A percentile compares a stretch with the other conserved stretches of the same genome.
Conservation (phyloP, 1,139 yeast species). For the Geotrichum histeridarum region DNA sequence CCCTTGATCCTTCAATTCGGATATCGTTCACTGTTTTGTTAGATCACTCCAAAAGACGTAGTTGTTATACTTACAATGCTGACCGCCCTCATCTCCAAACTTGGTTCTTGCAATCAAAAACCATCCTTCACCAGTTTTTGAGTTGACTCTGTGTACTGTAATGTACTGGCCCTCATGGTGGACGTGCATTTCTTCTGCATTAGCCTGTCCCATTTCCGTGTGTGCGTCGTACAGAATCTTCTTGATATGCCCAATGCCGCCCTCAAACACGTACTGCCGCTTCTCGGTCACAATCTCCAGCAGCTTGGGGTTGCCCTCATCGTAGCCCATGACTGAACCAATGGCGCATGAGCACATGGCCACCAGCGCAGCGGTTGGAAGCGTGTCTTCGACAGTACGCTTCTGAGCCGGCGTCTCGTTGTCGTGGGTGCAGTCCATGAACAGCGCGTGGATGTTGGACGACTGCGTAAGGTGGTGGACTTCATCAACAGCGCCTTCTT, state of each 20-base stretch:
- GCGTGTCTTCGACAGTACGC: slow-evolving; percentile 88
- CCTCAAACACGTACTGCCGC: slow-evolving; percentile 55
- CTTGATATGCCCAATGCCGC: slow-evolving; percentile 75
- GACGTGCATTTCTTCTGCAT: slow-evolving; percentile 86
- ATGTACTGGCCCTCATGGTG: slow-evolving; percentile 92
- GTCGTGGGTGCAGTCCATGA: slow-evolving; percentile 98
- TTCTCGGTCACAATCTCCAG: slow-evolving; percentile 77
- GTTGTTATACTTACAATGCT: slow-evolving; percentile 26
- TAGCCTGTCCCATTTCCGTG: slow-evolving; percentile 57
- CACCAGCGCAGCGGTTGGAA: slow-evolving; percentile 91
- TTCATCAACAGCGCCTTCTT: slow-evolving; percentile 20
- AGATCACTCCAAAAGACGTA: slow-evolving; percentile 31
- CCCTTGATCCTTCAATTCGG: slow-evolving; percentile 60
- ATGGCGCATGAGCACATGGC: slow-evolving; percentile 90
- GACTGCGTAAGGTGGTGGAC: slow-evolving; percentile 48
- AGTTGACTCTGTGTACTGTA: slow-evolving; percentile 81
- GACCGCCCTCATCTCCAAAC: slow-evolving; percentile 44
- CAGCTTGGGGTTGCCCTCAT: slow-evolving; percentile 80
- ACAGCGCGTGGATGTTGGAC: slow-evolving; percentile 81
- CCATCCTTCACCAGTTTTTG: slow-evolving; percentile 83
- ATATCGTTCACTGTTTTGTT: slow-evolving; percentile 56
- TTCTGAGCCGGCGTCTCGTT: slow-evolving; percentile 85
- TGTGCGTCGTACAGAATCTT: slow-evolving; percentile 55
- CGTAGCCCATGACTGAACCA: slow-evolving; percentile 92
- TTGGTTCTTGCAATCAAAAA: slow-evolving; percentile 83